These are phyloP conservation scores for Aspergillus eucalypticola DNA, from an alignment of 2,329 filamentous ascomycete genomes.

Conservation along the genomic window DNA sequence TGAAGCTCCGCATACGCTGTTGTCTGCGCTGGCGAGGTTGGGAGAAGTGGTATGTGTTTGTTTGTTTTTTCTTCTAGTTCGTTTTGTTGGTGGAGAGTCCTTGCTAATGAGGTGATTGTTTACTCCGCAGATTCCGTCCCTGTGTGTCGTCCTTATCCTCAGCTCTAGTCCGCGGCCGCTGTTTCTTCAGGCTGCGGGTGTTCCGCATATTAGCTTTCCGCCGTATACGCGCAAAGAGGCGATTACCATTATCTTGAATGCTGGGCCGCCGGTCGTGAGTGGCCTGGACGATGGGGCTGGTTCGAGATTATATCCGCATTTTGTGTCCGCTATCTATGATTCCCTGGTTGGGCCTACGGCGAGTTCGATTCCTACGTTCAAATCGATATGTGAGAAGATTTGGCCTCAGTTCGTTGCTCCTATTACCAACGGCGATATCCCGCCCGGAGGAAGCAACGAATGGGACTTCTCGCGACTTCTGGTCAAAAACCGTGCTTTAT, in stretches of 20 bases:
- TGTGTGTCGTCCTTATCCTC: constrained; percentile 76
- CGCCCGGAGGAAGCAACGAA: constrained; percentile 50
- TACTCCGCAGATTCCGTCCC: constrained; percentile 66
- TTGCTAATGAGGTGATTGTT: neutral
- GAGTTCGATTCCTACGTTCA: constrained; percentile 74
- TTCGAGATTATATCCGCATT: constrained; percentile 59
- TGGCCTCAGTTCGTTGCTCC: constrained; percentile 86
- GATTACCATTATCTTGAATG: constrained; percentile 70
- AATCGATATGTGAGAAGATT: constrained; percentile 67
- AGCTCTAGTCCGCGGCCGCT: constrained; percentile 66
- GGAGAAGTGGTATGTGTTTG: constrained; percentile 68
- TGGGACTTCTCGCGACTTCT: constrained; percentile 84
- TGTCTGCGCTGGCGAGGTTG: constrained; percentile 78
- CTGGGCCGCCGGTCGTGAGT: constrained; percentile 44
- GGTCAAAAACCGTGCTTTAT: constrained; percentile 51
- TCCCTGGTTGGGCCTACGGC: constrained; percentile 77
- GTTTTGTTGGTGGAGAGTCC: neutral
- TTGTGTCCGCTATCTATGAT: constrained; percentile 83
- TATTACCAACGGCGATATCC: constrained; percentile 65
- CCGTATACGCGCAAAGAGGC: constrained; percentile 81
- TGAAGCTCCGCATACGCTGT: constrained; percentile 74
- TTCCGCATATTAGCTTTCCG: constrained; percentile 78
- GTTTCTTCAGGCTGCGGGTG: constrained; percentile 68
- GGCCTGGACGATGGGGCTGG: constrained; percentile 32
- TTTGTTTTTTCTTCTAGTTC: neutral